Evolutionary conservation across 129 eudicot species (phyloP).

Genomic region (Deinandra increscens): DNA sequence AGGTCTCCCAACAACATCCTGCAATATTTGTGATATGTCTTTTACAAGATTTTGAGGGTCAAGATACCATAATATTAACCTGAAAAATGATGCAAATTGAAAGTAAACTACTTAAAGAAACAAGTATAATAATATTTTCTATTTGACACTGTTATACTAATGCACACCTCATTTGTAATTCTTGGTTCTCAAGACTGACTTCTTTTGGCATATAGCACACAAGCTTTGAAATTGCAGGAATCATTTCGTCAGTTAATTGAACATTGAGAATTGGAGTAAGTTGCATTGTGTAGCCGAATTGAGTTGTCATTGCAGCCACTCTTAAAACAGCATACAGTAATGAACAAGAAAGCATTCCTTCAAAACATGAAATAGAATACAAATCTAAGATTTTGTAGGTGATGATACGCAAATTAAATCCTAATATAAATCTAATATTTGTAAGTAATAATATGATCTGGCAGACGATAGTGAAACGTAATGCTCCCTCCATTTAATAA

Average conservation of each 20-base stretch:
- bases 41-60: slow-evolving; percentile 53
- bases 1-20: slow-evolving; percentile 48
- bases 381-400: not conserved
- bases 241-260: slow-evolving; percentile 30
- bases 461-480: not conserved
- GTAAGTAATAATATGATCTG: not conserved
- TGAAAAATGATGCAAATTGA: slow-evolving; percentile 33
- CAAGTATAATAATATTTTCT: not conserved
- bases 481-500: not conserved
- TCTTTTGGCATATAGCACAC: slow-evolving; percentile 37
- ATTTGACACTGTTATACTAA: slow-evolving; percentile 4
- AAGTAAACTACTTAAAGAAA: slow-evolving; percentile 10
- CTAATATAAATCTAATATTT: not conserved
- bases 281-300: slow-evolving; percentile 23
- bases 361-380: slow-evolving; percentile 19
- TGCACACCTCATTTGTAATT: slow-evolving; percentile 57
- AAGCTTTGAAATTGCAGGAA: slow-evolving; percentile 35
- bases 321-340: slow-evolving; percentile 48
- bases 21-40: slow-evolving; percentile 54
- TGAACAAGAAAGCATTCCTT: slow-evolving; percentile 46
- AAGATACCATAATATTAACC: slow-evolving; percentile 69
- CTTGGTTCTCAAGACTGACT: slow-evolving; percentile 29
- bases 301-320: slow-evolving; percentile 44
- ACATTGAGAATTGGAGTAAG: slow-evolving; percentile 31
- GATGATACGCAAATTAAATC: not conserved